These are phyloP conservation scores for Fusarium siculi DNA, from an alignment of 2,329 filamentous ascomycete species.

Conservation along the genomic window DNA sequence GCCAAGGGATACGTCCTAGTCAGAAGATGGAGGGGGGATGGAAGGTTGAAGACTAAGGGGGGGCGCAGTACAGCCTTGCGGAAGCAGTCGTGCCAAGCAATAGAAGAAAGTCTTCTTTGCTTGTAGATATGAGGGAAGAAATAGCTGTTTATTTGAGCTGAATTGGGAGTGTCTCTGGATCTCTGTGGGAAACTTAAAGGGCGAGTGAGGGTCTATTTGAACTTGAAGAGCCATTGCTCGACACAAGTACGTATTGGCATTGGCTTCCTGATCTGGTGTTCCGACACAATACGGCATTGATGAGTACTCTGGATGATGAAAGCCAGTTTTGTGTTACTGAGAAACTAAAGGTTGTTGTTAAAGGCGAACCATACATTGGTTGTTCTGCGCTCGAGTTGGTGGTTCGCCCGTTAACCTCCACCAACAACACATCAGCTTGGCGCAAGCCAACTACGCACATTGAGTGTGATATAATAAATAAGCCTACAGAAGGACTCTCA, in stretches of 20 bases:
- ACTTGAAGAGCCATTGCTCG: not conserved
- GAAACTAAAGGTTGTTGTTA: slow-evolving; percentile 7
- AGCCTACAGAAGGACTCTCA: not conserved
- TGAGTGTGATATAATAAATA: not conserved
- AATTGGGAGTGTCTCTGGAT: slow-evolving; percentile 1
- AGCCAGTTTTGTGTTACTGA: slow-evolving; percentile 11
- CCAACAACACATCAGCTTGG: not conserved
- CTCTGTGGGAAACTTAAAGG: not conserved
- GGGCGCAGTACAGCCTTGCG: slow-evolving; percentile 15
- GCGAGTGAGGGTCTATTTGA: slow-evolving; percentile 30
- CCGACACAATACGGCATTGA: not conserved
- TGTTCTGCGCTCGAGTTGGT: not conserved
- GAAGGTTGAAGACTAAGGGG: slow-evolving; percentile 6
- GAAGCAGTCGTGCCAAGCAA: not conserved
- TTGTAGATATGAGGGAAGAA: not conserved
- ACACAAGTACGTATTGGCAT: not conserved
- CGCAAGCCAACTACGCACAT: slow-evolving; percentile 9
- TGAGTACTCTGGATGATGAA: not conserved
- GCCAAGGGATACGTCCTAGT: slow-evolving; percentile 22
- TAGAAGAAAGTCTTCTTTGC: not conserved
- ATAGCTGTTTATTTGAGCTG: not conserved
- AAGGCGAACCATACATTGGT: slow-evolving; percentile 1
- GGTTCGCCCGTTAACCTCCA: slow-evolving; percentile 26
- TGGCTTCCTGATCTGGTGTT: not conserved
- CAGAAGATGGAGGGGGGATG: slow-evolving; percentile 30